Evolutionary conservation across 1,284 basidiomycete species (phyloP), one percentile per base, ranked within the genome.

Genomic region (Irpex lacteus): DNA sequence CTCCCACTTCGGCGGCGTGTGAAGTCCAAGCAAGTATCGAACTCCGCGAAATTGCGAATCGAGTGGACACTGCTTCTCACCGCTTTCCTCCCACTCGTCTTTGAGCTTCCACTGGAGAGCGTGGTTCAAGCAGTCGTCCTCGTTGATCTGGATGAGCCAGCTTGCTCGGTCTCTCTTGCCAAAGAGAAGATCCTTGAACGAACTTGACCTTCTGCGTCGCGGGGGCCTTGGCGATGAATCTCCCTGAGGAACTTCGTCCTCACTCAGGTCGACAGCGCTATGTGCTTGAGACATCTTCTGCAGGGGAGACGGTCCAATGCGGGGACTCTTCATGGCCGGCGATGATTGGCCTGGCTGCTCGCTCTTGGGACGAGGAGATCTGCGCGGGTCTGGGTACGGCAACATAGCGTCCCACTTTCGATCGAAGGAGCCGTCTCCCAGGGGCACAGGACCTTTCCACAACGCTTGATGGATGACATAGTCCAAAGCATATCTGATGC

Each of bases 41-140:
- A 66, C 62, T 11, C 61, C 65, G n/a, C 59, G 58, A 26, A 66
- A 66, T 55, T 66, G 65, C 19, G 56, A 47, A 54, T 66, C 62
- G 40, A 66, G 36, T 2, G 61, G 44, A 55, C 62, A 66, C 4
- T 59, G 61, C 15, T 54, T 53, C 13, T 32, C 21, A 3, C 65
- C 62, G 19, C 61, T 63, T 6, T 53, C 65, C 2, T 40, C 59
- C 65, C 65, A 63, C 44, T 66, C 62, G 13, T 60, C 62, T 55
- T 63, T 63, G 15, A 63, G 59, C 9, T 19, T 53, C 19, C 54
- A 59, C n/a, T 59, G 49, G 4, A n/a, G 37, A 18, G 38, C 34
- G 11, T 54, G n/a, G 13, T 50, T 53, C 21, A 59, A 18, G 18
- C 26, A 36, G 7, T 49, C 37, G 37, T 50, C 37, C n/a, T 59